Percentiles rank a stretch among this genome's conserved stretches.
Evolutionary conservation across 495 filamentous ascomycete species (phyloP).

Genomic region (Apiosordaria backusii): DNA sequence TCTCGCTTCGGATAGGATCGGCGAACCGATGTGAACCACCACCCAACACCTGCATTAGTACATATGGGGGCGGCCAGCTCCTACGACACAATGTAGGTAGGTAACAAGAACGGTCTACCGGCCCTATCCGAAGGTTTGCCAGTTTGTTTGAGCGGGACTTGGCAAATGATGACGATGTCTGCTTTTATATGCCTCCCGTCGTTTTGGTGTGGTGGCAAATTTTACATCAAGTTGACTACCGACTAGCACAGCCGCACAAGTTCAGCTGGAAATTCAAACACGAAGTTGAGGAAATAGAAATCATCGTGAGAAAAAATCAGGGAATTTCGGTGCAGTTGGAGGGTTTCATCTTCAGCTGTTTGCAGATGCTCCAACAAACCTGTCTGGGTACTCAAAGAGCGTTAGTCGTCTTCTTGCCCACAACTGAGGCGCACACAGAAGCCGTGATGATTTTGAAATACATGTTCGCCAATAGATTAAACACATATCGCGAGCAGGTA

Average conservation of each 20-base stretch:
- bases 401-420: no score
- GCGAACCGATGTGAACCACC: neutral
- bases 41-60: neutral
- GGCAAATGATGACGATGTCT: neutral
- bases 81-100: no score
- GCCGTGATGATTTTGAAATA: no score
- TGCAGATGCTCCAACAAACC: neutral
- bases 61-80: neutral
- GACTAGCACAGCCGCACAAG: neutral
- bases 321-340: neutral
- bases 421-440: no score
- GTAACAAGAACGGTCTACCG: no score
- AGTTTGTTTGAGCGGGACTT: neutral
- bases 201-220: neutral
- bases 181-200: no score
- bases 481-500: no score
- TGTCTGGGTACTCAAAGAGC: no score
- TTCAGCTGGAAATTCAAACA: neutral
- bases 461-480: no score
- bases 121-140: neutral
- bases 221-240: neutral
- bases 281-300: neutral
- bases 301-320: neutral
- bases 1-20: neutral
- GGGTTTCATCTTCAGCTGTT: neutral